phyloP scores from a whole-genome alignment of 768 basidiomycete genomes.

The Rhodosporidiobolus odoratus region DNA sequence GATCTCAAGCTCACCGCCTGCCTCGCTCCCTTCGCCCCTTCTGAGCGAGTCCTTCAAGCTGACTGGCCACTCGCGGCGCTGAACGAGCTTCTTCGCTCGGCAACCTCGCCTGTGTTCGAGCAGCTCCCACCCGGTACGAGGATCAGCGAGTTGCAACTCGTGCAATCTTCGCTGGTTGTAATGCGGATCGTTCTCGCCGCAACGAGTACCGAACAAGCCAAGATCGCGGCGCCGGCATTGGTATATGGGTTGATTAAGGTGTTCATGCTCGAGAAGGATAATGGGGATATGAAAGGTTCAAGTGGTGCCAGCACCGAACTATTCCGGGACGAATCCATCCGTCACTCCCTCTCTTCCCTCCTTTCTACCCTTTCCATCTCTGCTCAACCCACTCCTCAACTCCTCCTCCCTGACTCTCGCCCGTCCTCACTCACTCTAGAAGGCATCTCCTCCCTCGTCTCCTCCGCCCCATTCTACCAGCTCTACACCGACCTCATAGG shows the following conservation, averaged over 20 bases:
- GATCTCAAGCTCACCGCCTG: conserved; percentile 56
- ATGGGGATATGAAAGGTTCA: conserved; percentile 43
- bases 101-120: conserved; percentile 64
- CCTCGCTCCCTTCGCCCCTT: conserved; percentile 40
- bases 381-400: not conserved
- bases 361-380: conserved; percentile 55
- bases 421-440: conserved; percentile 5
- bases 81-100: conserved; percentile 74
- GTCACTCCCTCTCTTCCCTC: conserved; percentile 57
- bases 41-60: conserved; percentile 52
- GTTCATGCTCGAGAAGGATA: conserved; percentile 90
- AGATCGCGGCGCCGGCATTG: conserved; percentile 38
- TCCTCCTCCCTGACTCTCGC: not conserved
- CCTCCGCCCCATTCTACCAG: conserved; percentile 63
- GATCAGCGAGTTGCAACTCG: conserved; percentile 70
- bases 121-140: conserved; percentile 66
- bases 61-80: conserved; percentile 70
- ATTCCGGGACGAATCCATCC: conserved; percentile 69
- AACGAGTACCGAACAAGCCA: conserved; percentile 33
- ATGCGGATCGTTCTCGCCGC: not conserved
- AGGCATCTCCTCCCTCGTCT: conserved; percentile 17
- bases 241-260: conserved; percentile 83
- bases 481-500: conserved; percentile 86
- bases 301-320: conserved; percentile 52
- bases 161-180: conserved; percentile 64